Evolutionary conservation across 345 rosid species (phyloP).

Genomic region (Hypericum androsaemum): DNA sequence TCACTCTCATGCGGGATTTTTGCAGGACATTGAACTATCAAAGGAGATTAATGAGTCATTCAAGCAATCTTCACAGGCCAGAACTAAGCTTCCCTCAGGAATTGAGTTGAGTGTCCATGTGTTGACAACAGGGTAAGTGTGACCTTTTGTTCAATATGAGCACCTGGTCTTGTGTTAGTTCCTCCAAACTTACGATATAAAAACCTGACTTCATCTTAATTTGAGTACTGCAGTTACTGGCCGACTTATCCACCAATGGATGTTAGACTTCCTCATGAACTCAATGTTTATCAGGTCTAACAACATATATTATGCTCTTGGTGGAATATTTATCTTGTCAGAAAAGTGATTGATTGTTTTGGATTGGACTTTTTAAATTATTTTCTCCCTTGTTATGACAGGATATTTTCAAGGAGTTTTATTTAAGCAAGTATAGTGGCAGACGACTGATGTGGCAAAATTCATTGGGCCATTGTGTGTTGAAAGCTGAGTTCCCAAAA

Average conservation of each 20-base stretch:
- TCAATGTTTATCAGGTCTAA: slow-evolving; percentile 91
- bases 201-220: slow-evolving; percentile 8
- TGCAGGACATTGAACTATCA: slow-evolving; percentile 91
- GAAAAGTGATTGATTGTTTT: neutral
- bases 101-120: slow-evolving; percentile 99
- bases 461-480: slow-evolving; percentile 91
- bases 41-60: slow-evolving; percentile 97
- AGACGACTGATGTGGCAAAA: slow-evolving; percentile 98
- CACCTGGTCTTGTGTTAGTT: neutral
- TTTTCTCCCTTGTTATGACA: slow-evolving; percentile 22
- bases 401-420: slow-evolving; percentile 98
- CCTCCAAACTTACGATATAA: neutral
- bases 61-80: slow-evolving; percentile 92
- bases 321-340: neutral
- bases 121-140: slow-evolving; percentile 83
- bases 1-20: neutral
- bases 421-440: slow-evolving; percentile 92
- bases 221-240: slow-evolving; percentile 71
- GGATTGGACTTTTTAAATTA: neutral
- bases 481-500: slow-evolving; percentile 80
- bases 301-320: slow-evolving; percentile 11
- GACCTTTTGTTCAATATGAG: slow-evolving; percentile 8
- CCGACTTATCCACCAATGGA: slow-evolving; percentile 99
- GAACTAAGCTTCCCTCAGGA: slow-evolving; percentile 90
- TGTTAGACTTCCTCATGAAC: slow-evolving; percentile 96